These are phyloP conservation scores for Petrea volubilis DNA, from an alignment of 257 asterid species.

Conservation along the genomic window DNA sequence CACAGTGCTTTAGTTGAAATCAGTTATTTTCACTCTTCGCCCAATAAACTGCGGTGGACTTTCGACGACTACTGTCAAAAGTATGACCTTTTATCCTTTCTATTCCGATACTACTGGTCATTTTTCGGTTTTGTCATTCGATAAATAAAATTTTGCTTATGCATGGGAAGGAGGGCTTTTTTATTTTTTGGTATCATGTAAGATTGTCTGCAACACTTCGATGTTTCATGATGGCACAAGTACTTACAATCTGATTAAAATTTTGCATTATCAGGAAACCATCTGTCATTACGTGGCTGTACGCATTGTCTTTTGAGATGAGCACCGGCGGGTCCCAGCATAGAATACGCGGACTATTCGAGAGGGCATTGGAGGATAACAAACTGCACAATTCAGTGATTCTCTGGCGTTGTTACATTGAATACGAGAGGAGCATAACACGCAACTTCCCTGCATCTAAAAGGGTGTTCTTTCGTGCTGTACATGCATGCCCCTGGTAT, in stretches of 20 bases:
- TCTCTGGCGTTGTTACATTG: slow-evolving; percentile 84
- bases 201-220: no score
- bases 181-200: no score
- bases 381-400: slow-evolving; percentile 67
- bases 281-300: slow-evolving; percentile 70
- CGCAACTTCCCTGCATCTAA: slow-evolving; percentile 69
- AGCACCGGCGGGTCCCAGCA: slow-evolving; percentile 61
- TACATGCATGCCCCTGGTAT: slow-evolving; percentile 98
- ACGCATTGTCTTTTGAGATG: slow-evolving; percentile 77
- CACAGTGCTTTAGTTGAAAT: slow-evolving; percentile 62
- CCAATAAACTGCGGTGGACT: slow-evolving; percentile 77
- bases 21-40: slow-evolving; percentile 70
- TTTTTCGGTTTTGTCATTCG: not conserved
- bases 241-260: slow-evolving; percentile 22
- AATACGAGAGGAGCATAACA: slow-evolving; percentile 60
- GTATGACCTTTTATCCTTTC: slow-evolving; percentile 36
- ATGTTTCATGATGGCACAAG: not conserved
- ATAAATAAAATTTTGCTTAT: not conserved
- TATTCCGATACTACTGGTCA: not conserved
- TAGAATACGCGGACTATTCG: slow-evolving; percentile 84
- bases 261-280: slow-evolving; percentile 59
- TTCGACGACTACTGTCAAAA: slow-evolving; percentile 65
- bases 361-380: slow-evolving; percentile 74
- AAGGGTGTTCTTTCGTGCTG: slow-evolving; percentile 87
- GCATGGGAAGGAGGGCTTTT: not conserved